These are phyloP conservation scores for Cynanchum wilfordii DNA, from an alignment of 257 asterid species.

Conservation along the genomic window DNA sequence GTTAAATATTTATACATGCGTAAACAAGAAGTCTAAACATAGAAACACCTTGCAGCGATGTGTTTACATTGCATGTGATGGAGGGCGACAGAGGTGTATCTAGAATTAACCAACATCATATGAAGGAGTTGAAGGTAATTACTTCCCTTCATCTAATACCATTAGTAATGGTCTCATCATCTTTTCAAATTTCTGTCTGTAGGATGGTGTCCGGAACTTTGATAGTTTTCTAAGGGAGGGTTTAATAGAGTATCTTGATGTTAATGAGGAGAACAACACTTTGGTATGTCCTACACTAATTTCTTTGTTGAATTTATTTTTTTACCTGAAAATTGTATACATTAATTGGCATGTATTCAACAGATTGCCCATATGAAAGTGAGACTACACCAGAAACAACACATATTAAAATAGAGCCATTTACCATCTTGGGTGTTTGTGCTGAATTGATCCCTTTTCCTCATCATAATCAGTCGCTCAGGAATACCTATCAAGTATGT, in stretches of 20 bases:
- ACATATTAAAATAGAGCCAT: constrained; percentile 95
- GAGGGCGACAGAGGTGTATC: constrained; percentile 95
- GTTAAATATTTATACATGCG: background rate
- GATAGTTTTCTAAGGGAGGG: constrained; percentile 81
- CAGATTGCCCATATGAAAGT: constrained; percentile 86
- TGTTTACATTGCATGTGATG: constrained; percentile 97
- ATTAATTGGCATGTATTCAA: constrained; percentile 20
- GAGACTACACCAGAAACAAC: constrained; percentile 72
- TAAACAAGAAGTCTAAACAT: constrained; percentile 10
- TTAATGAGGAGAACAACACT: constrained; percentile 95
- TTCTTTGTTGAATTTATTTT: background rate
- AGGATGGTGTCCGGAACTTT: constrained; percentile 90
- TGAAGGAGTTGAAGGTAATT: constrained; percentile 90
- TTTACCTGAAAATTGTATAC: background rate
- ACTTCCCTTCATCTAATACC: constrained; percentile 12
- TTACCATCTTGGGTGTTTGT: constrained; percentile 78
- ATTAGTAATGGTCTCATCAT: constrained; percentile 12
- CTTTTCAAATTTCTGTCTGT: constrained; percentile 28
- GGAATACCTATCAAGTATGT: constrained; percentile 91
- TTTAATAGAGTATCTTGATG: constrained; percentile 93
- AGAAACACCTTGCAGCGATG: constrained; percentile 58
- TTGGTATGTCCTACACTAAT: constrained; percentile 43
- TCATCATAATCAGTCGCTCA: constrained; percentile 98
- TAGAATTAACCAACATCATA: constrained; percentile 89
- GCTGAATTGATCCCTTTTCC: constrained; percentile 99